These are phyloP conservation scores for Arachis hypogaea DNA, from an alignment of 306 rosid genomes.

Conservation along the genomic window DNA sequence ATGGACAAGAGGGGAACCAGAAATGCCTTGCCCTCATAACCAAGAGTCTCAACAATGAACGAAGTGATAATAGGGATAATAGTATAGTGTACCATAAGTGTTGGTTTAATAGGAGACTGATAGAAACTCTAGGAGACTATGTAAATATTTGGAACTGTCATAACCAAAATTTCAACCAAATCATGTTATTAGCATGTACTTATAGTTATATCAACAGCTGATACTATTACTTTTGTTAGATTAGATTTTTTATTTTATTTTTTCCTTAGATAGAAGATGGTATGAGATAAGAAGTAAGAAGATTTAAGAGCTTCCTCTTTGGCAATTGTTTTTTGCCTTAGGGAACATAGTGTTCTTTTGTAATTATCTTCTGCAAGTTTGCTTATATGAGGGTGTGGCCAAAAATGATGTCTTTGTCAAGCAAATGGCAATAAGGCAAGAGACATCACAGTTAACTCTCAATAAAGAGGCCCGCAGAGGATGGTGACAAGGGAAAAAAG, in stretches of 20 bases:
- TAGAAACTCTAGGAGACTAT: conserved; percentile 50
- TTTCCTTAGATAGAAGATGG: too few species aligned
- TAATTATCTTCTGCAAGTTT: too few species aligned
- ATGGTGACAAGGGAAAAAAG: too few species aligned
- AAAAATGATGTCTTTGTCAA: too few species aligned
- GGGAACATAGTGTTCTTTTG: too few species aligned
- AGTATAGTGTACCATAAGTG: conserved; percentile 30
- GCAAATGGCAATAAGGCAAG: too few species aligned
- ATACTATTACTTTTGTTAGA: conserved; percentile 13
- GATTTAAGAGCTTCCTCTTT: too few species aligned
- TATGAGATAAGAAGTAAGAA: too few species aligned
- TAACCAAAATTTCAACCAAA: conserved; percentile 40
- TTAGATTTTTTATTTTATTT: not conserved
- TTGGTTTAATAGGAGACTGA: conserved; percentile 46
- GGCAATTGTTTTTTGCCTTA: too few species aligned
- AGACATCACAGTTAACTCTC: too few species aligned
- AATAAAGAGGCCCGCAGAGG: too few species aligned
- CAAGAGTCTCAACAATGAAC: conserved; percentile 54
- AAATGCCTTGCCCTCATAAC: conserved; percentile 80
- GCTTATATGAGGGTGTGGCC: too few species aligned
- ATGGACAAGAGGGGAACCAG: conserved; percentile 93
- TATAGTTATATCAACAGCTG: conserved; percentile 21
- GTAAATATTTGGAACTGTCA: conserved; percentile 41
- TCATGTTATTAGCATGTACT: conserved; percentile 38
- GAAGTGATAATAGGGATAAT: conserved; percentile 38